Percentiles rank a stretch among this genome's conserved stretches.
phyloP scores from a whole-genome alignment of 2,329 filamentous ascomycete genomes.

The Alternaria longipes region DNA sequence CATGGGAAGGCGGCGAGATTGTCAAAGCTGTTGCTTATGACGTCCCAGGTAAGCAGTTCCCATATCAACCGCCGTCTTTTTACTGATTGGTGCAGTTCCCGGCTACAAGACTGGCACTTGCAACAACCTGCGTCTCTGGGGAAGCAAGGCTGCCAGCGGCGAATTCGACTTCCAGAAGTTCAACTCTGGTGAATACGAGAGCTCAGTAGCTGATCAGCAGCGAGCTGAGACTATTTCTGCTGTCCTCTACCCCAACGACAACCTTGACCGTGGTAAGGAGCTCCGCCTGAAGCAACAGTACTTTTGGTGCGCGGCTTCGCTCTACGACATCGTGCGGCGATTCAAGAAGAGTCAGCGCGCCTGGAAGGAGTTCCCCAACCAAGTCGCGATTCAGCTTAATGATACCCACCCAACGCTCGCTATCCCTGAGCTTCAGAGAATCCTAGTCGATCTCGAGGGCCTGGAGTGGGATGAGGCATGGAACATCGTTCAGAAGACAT shows the following conservation, averaged over 20 bases:
- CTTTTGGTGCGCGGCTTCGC: constrained; percentile 98
- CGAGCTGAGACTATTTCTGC: constrained; percentile 98
- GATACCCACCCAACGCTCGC: constrained; percentile 97
- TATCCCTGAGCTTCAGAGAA: constrained; percentile 94
- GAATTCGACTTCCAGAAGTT: constrained; percentile 99
- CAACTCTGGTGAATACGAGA: constrained; percentile 97
- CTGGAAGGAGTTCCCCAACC: constrained; percentile 92
- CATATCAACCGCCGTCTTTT: no score
- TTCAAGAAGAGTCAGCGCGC: constrained; percentile 96
- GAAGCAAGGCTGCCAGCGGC: constrained; percentile 93
- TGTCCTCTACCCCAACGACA: constrained; percentile 97
- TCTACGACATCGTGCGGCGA: constrained; percentile 93
- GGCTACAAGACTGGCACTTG: constrained; percentile 89
- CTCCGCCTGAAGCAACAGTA: constrained; percentile 98
- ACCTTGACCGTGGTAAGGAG: constrained; percentile 95
- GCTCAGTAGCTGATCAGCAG: constrained; percentile 97
- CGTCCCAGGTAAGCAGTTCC: constrained; percentile 62
- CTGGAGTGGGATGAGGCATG: constrained; percentile 94
- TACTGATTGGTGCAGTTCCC: constrained; percentile 70
- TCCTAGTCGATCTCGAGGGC: constrained; percentile 87
- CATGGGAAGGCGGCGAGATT: constrained; percentile 93
- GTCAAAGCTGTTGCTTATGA: constrained; percentile 95
- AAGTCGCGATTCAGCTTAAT: constrained; percentile 97
- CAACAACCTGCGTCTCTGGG: constrained; percentile 97
- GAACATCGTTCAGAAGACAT: constrained; percentile 71